Percentiles rank a stretch among this genome's conserved stretches.
These are phyloP conservation scores for Cordyceps pruinosa DNA, from an alignment of 2,329 filamentous ascomycete species.

Conservation along the genomic window DNA sequence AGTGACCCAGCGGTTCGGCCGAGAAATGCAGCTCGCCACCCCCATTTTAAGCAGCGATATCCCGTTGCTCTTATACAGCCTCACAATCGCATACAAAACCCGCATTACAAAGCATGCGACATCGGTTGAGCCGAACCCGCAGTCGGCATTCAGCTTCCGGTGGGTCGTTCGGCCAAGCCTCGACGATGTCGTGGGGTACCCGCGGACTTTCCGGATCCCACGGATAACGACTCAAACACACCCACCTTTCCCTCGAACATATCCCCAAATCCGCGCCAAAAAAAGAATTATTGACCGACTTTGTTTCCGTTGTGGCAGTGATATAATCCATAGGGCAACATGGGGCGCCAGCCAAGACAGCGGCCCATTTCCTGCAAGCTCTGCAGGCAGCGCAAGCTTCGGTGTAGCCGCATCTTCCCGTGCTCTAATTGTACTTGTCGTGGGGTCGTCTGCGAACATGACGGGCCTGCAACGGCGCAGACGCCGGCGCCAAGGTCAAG, in stretches of 20 bases:
- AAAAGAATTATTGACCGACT: not conserved
- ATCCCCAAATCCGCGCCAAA: constrained; percentile 3
- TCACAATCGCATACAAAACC: too few relatives aligned
- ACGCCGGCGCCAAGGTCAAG: constrained; percentile 3
- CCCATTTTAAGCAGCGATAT: too few relatives aligned
- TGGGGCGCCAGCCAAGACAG: constrained; percentile 27
- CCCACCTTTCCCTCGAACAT: constrained; percentile 9
- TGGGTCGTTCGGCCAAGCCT: not conserved
- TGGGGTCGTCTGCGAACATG: constrained; percentile 23
- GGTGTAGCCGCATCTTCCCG: constrained; percentile 30
- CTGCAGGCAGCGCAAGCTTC: constrained; percentile 29
- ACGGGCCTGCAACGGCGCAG: constrained; percentile 1
- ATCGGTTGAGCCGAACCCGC: not conserved
- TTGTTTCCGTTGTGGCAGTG: constrained; percentile 9
- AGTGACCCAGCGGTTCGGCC: not conserved
- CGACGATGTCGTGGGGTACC: not conserved
- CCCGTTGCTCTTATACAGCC: too few relatives aligned
- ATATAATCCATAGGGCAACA: constrained; percentile 7
- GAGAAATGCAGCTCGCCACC: too few relatives aligned
- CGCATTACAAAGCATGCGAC: not conserved
- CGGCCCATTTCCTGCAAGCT: constrained; percentile 30
- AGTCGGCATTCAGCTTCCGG: not conserved
- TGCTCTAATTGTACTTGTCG: constrained; percentile 31
- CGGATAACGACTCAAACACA: constrained; percentile 8
- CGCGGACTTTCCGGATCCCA: constrained; percentile 13